Evolutionary conservation across 176 grass and related monocot genomes (phyloP).

Genomic region (Triticum timopheevii): DNA sequence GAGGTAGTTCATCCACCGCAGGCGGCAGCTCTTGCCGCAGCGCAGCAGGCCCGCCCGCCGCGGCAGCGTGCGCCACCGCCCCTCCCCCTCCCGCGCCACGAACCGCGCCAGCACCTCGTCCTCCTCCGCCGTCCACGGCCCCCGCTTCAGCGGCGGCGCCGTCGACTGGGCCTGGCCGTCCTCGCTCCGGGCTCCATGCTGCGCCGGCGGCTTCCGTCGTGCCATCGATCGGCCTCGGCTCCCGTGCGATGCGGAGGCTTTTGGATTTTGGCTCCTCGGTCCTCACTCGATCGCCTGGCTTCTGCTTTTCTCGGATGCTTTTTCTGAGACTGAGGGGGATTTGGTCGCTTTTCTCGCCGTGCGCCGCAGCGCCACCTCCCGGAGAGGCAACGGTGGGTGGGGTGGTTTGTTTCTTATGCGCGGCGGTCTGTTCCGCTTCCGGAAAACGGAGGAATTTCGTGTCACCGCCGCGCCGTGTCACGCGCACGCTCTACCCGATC

Average conservation of each 20-base stretch:
- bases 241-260: background rate
- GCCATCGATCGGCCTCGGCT: slow-evolving; percentile 3
- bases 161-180: background rate
- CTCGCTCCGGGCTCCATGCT: background rate
- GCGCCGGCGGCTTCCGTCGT: slow-evolving; percentile 2
- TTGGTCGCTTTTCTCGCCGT: slow-evolving; percentile 8
- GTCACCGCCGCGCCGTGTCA: background rate
- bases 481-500: background rate
- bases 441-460: slow-evolving; percentile 12
- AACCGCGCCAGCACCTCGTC: slow-evolving; percentile 66
- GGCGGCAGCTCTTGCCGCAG: slow-evolving; percentile 95
- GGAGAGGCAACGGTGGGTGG: slow-evolving; percentile 40
- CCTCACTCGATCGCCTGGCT: background rate
- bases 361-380: slow-evolving; percentile 5
- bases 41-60: slow-evolving; percentile 72
- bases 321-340: background rate
- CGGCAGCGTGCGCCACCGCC: slow-evolving; percentile 77
- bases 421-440: slow-evolving; percentile 28
- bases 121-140: slow-evolving; percentile 85
- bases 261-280: background rate
- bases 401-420: slow-evolving; percentile 44
- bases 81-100: slow-evolving; percentile 67
- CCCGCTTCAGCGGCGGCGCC: slow-evolving; percentile 54
- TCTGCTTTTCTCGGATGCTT: background rate
- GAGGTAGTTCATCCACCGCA: slow-evolving; percentile 97